Base-by-base conservation (phyloP, 148 eudicot genomes). In the Fagopyrum esculentum region DNA sequence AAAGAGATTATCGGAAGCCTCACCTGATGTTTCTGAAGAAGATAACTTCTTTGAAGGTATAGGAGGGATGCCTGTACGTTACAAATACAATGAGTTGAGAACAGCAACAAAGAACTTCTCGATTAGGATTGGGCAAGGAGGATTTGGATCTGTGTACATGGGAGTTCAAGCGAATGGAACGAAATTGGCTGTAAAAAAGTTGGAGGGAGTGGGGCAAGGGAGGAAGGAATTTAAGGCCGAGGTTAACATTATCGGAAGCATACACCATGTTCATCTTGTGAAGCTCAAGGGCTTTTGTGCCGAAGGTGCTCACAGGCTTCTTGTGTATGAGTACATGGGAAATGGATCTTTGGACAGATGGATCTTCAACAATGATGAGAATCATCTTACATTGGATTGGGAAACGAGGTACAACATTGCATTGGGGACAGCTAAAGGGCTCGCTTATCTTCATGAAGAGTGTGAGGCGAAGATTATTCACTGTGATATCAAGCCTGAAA, bases 401-500 rank as follows among this genome's bases (percentile, higher is more conserved):
- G 81, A 92, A 49, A 92, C 92, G 5, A 79, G 99, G 79, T 92
- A 77, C 78, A 92, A 83, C 69, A 95, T 95, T 6, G 99, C 98
- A 0, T 45, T 95, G 8, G 98, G 92, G 3, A 92, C 97, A 4
- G 99, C 99, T 1, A 95, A 92, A 56, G 99, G 99, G 16, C 81
- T 95, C 6, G 99, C 99, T 6, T 95, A 95, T 78, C 91, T 95
- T 22, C 99, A 95, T 16, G 98, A 95, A 81, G 98, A 95, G 72
- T 95, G 99, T 59, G 97, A 95, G 79, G 86, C 78, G 19, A 95
- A 95, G 77, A 95, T 95, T 51, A 83, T 95, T 10, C 99, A 95
- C 75, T 95, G 99, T 69, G 99, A 95, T 70, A 95, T 95, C 54
- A 95, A 95, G 51, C 99, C 99, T 0, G 99, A 95, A 72, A 95